Evolutionary conservation across 2,329 filamentous ascomycete genomes (phyloP), one percentile per base, ranked within the genome.

Genomic region (Colletotrichum limetticola): DNA sequence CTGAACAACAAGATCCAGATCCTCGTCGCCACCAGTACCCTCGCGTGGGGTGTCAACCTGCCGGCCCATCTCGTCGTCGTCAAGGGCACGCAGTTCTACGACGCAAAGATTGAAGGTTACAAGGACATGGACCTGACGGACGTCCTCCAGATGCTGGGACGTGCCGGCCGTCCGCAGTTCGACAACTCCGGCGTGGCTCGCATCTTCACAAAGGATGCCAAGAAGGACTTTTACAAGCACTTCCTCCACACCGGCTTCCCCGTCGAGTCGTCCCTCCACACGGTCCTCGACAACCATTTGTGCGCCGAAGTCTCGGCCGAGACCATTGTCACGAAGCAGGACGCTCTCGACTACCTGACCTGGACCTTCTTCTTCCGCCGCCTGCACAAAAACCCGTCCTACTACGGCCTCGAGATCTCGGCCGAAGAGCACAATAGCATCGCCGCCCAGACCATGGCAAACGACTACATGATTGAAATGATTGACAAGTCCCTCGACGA

Each of bases 341-440:
- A 99, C 83, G 97, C 97, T 1, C 89, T 99, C 4, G 97, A 99
- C 82, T 99, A 99, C 80, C 85, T 99, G 66, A 99, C 97, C 0
- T 99, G 97, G 97, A 99, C 97, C 1, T 99, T 99, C 86, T 99
- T 99, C 89, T 99, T 99, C 89, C 91, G 97, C 3, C 90, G 97
- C 12, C 85, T 99, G 52, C 97, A 99, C 86, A 99, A 99, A 87
- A 99, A 99, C 78, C 97, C 97, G 1, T 97, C 95, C 0, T 99
- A 98, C 84, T 99, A 99, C 78, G 97, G 97, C 0, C 91, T 99
- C 0, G 94, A 98, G 80, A 97, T 99, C 57, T 94, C 94, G 0
- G 93, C 94, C 0, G 95, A 98, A 77, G 95, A 98, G 77, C 95
- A 98, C 83, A 97, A 95, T 80, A 95, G 93, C 9, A 91, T 95